Evolutionary conservation across 75 land plant genomes (phyloP).

Genomic region (Pinus albicaulis): DNA sequence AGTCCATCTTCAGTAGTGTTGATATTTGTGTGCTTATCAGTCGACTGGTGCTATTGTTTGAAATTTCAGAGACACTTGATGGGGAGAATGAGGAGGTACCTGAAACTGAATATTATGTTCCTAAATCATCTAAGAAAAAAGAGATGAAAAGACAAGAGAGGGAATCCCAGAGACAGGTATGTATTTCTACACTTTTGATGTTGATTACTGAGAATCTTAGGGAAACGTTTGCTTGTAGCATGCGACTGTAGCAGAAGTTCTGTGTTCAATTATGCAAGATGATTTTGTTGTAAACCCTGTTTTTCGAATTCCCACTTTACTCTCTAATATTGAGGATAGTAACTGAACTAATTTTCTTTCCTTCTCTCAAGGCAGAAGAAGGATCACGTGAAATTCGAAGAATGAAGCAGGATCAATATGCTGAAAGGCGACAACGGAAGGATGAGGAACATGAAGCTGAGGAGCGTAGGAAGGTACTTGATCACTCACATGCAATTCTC

Average conservation of each 20-base stretch:
- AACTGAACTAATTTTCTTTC: neutral
- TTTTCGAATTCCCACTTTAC: neutral
- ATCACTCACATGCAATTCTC: neutral
- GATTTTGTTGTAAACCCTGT: neutral
- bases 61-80: slow-evolving; percentile 34
- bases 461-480: slow-evolving; percentile 69
- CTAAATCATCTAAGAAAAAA: slow-evolving; percentile 68
- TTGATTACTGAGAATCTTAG: neutral
- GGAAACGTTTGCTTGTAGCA: neutral
- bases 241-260: neutral
- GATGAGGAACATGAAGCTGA: slow-evolving; percentile 96
- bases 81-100: slow-evolving; percentile 72
- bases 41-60: neutral
- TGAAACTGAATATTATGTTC: slow-evolving; percentile 42
- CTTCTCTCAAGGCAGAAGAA: slow-evolving; percentile 63
- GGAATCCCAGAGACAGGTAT: slow-evolving; percentile 90
- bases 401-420: slow-evolving; percentile 79
- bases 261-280: neutral
- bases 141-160: slow-evolving; percentile 84
- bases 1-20: neutral
- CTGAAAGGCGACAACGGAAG: slow-evolving; percentile 77
- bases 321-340: neutral
- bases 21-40: neutral
- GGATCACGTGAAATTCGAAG: slow-evolving; percentile 70
- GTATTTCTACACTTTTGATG: neutral